These are phyloP conservation scores for Allium cepa DNA, from an alignment of 106 monocot species.

Conservation along the genomic window DNA sequence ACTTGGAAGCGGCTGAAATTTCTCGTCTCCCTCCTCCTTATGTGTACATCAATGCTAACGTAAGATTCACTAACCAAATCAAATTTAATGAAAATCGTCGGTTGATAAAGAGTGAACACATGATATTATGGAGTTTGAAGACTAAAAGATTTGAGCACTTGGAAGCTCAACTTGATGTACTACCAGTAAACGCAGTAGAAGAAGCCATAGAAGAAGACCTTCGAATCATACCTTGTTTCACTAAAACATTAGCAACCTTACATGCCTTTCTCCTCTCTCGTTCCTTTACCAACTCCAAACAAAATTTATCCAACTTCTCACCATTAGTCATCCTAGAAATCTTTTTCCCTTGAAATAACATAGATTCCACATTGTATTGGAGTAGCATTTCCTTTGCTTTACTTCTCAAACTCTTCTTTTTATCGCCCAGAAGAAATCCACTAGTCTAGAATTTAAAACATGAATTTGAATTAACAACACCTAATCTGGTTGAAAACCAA, in stretches of 20 bases:
- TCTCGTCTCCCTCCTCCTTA: too few species aligned
- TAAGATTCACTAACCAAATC: too few species aligned
- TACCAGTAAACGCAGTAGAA: background rate
- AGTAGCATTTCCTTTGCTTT: background rate
- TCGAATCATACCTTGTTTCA: background rate
- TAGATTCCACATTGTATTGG: constrained; percentile 2
- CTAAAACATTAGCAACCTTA: background rate
- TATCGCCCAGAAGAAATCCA: background rate
- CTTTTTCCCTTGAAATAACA: background rate
- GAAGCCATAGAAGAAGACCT: constrained; percentile 1
- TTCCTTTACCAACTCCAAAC: constrained; percentile 2
- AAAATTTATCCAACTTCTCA: background rate
- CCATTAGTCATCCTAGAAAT: constrained; percentile 1
- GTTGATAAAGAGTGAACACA: too few species aligned
- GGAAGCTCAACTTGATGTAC: background rate
- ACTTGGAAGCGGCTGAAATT: too few species aligned
- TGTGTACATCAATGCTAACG: too few species aligned
- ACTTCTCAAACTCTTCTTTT: background rate
- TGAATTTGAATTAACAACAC: too few species aligned
- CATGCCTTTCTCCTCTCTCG: background rate
- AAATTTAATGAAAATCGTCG: too few species aligned
- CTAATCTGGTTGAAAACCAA: background rate
- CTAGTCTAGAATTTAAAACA: background rate
- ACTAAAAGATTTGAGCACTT: too few species aligned
- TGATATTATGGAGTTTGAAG: too few species aligned